phyloP scores from a whole-genome alignment of 2,329 filamentous ascomycete genomes.

The Ophiostoma ulmi region DNA sequence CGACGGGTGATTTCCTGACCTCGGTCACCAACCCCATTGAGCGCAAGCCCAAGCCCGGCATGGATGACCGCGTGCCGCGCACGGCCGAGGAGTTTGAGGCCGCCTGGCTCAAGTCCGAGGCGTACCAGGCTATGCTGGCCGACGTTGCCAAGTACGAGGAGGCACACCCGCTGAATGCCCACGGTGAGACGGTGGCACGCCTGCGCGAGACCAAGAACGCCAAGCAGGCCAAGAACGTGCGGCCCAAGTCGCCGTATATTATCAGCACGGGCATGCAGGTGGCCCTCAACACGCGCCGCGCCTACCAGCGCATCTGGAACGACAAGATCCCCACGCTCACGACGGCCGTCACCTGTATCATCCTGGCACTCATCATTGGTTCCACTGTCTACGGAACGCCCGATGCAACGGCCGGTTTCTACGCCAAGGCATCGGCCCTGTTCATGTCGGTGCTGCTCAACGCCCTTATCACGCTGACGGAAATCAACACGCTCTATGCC shows the following conservation, averaged over 20 bases:
- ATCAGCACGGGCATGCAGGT: slow-evolving; percentile 55
- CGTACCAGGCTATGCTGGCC: slow-evolving; percentile 46
- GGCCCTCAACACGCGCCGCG: slow-evolving; percentile 53
- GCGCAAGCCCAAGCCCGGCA: slow-evolving; percentile 46
- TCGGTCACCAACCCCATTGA: slow-evolving; percentile 59
- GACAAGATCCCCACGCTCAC: slow-evolving; percentile 71
- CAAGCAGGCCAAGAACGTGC: slow-evolving; percentile 50
- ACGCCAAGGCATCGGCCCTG: slow-evolving; percentile 65
- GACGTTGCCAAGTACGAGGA: slow-evolving; percentile 54
- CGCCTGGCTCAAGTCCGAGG: slow-evolving; percentile 52
- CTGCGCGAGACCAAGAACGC: slow-evolving; percentile 47
- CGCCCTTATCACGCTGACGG: slow-evolving; percentile 72
- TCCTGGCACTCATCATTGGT: slow-evolving; percentile 38
- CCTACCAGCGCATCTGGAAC: slow-evolving; percentile 74
- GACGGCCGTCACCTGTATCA: slow-evolving; percentile 72
- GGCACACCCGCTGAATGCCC: slow-evolving; percentile 39
- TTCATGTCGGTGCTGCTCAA: slow-evolving; percentile 88
- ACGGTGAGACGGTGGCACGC: slow-evolving; percentile 39
- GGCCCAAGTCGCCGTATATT: slow-evolving; percentile 54
- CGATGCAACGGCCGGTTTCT: slow-evolving; percentile 38
- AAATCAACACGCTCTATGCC: slow-evolving; percentile 80
- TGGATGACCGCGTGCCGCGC: slow-evolving; percentile 51
- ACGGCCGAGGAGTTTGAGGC: slow-evolving; percentile 58
- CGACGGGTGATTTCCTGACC: slow-evolving; percentile 66
- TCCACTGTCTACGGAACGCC: slow-evolving; percentile 26